phyloP scores from a whole-genome alignment of 2,329 filamentous ascomycete species.

The Aspergillus spinulosporus region DNA sequence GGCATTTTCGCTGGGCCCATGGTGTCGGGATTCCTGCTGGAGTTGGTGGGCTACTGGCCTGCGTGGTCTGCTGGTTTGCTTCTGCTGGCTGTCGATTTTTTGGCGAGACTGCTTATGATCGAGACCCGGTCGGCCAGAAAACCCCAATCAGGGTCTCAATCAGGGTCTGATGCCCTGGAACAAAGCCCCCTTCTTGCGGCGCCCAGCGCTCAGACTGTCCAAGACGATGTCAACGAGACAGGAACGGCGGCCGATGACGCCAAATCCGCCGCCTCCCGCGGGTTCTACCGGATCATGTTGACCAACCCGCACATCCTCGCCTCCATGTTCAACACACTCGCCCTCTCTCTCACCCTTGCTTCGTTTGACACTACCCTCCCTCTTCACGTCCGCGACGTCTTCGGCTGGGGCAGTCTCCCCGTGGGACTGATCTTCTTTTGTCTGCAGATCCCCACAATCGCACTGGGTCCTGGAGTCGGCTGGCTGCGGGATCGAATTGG shows the following conservation, averaged over 20 bases:
- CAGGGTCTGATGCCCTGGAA: background rate
- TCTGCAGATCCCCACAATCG: conserved; percentile 58
- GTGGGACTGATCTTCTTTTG: conserved; percentile 59
- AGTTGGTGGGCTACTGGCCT: conserved; percentile 34
- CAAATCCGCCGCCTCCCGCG: background rate
- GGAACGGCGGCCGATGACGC: background rate
- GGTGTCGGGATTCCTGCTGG: conserved; percentile 29
- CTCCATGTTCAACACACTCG: conserved; percentile 45
- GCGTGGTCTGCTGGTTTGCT: conserved; percentile 32
- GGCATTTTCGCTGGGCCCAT: conserved; percentile 34
- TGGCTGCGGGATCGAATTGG: conserved; percentile 37
- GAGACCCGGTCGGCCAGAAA: conserved; percentile 17
- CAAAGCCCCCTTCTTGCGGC: background rate
- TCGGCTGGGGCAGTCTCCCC: conserved; percentile 56
- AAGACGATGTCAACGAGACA: background rate
- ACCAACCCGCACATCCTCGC: conserved; percentile 44
- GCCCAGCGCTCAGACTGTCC: background rate
- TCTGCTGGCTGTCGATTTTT: conserved; percentile 31
- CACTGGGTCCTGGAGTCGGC: conserved; percentile 61
- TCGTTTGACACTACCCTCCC: conserved; percentile 58
- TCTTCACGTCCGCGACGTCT: conserved; percentile 54
- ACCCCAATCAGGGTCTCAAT: too few relatives aligned
- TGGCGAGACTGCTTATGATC: conserved; percentile 31
- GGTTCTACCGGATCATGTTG: conserved; percentile 43
- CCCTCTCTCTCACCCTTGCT: conserved; percentile 52